Conservation (phyloP, 1,139 yeast genomes). For the Pneumocystis wakefieldiae region DNA sequence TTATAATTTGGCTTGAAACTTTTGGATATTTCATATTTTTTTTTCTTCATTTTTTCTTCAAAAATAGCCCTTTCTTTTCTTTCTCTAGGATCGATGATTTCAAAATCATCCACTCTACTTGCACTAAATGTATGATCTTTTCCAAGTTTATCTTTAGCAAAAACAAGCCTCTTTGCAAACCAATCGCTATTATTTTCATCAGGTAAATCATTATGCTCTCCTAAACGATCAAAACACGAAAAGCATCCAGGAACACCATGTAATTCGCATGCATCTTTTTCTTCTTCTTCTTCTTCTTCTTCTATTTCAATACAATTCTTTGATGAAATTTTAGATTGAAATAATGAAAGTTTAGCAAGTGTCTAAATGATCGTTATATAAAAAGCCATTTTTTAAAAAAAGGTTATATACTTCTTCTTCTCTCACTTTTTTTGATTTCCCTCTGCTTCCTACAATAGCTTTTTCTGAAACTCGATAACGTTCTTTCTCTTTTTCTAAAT, state of each 20-base stretch:
- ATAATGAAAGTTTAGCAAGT: conserved; percentile 15
- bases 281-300: conserved; percentile 3
- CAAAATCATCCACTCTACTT: conserved; percentile 7
- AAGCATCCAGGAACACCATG: conserved; percentile 17
- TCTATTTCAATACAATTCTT: conserved; percentile 1
- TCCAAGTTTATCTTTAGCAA: conserved; percentile 13
- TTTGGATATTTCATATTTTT: neutral
- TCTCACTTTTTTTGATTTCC: conserved; percentile 2
- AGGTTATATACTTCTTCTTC: neutral
- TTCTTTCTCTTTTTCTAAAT: conserved; percentile 14
- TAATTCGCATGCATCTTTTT: conserved; percentile 13
- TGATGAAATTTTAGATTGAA: conserved; percentile 18
- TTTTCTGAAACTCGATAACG: conserved; percentile 11
- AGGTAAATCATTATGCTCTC: conserved; percentile 18
- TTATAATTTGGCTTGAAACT: neutral
- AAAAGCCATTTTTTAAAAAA: neutral
- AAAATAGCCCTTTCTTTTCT: neutral
- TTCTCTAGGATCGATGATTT: conserved; percentile 13
- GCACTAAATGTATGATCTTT: conserved; percentile 8
- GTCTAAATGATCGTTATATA: conserved; percentile 9
- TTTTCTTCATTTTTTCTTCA: neutral
- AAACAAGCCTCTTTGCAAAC: conserved; percentile 12
- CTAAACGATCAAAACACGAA: conserved; percentile 17
- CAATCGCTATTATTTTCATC: conserved; percentile 15
- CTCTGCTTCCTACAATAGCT: conserved; percentile 8